Evolutionary conservation across 2,329 filamentous ascomycete genomes (phyloP).

Genomic region (Dissoconium aciculare): DNA sequence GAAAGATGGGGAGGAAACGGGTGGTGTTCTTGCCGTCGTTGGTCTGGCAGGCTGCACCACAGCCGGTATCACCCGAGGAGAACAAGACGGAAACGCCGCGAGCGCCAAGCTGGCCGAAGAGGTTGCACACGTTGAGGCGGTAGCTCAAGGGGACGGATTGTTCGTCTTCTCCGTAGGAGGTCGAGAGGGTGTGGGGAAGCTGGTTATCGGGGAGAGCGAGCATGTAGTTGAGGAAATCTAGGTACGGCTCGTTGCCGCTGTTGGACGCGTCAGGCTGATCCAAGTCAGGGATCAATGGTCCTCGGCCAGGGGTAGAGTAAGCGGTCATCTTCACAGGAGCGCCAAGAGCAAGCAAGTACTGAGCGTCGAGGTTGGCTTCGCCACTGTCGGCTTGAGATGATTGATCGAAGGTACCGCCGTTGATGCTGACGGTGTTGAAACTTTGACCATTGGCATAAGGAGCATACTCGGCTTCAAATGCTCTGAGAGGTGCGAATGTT

Average conservation of each 20-base stretch:
- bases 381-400: conserved; percentile 26
- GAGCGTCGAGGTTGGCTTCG: conserved; percentile 50
- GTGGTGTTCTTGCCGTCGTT: conserved; percentile 32
- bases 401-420: conserved; percentile 35
- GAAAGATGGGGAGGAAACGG: conserved; percentile 32
- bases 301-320: conserved; percentile 42
- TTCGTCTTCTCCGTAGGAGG: conserved; percentile 52
- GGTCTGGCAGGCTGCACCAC: conserved; percentile 35
- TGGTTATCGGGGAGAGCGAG: conserved; percentile 34
- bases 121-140: conserved; percentile 44
- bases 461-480: conserved; percentile 40
- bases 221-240: conserved; percentile 45
- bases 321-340: conserved; percentile 40
- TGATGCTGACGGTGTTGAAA: conserved; percentile 42
- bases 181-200: conserved; percentile 46
- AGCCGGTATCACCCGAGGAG: conserved; percentile 46
- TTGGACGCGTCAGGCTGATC: conserved; percentile 26
- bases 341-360: conserved; percentile 43
- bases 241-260: conserved; percentile 49
- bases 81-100: conserved; percentile 50
- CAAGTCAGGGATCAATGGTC: conserved; percentile 34
- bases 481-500: conserved; percentile 8
- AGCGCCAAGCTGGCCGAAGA: conserved; percentile 48
- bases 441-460: conserved; percentile 33
- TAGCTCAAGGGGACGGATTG: conserved; percentile 46